Conservation (phyloP, 2,329 filamentous ascomycete species). For the Paraphaeosphaeria minitans region DNA sequence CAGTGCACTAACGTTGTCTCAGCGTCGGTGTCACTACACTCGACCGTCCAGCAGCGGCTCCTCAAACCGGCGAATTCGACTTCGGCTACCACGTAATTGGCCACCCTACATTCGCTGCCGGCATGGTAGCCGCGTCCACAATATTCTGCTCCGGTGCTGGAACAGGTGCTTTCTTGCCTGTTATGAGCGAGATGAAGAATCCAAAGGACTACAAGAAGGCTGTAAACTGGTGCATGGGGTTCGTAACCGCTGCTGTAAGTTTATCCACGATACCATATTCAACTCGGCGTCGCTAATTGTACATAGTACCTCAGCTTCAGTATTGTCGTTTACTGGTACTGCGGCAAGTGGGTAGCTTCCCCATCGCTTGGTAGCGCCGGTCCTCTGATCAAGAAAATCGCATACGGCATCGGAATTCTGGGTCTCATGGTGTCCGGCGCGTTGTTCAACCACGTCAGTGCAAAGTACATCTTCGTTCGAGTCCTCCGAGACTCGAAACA, state of each 20-base stretch:
- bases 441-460: conserved; percentile 56
- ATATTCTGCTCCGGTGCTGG: conserved; percentile 66
- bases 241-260: conserved; percentile 57
- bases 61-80: conserved; percentile 63
- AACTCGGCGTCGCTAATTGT: not conserved
- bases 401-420: conserved; percentile 62
- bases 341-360: conserved; percentile 65
- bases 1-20: conserved; percentile 5
- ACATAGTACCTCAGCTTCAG: conserved; percentile 48
- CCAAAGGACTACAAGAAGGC: conserved; percentile 66
- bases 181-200: conserved; percentile 68
- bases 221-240: conserved; percentile 65
- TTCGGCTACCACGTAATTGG: conserved; percentile 63
- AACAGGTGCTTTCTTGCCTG: conserved; percentile 65
- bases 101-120: conserved; percentile 62
- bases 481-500: conserved; percentile 57
- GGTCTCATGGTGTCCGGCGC: conserved; percentile 59
- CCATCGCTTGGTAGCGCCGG: conserved; percentile 66
- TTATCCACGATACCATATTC: not conserved
- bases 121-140: conserved; percentile 60
- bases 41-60: conserved; percentile 65
- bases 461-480: conserved; percentile 61
- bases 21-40: conserved; percentile 61
- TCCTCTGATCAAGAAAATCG: conserved; percentile 61
- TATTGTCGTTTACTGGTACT: conserved; percentile 66